Evolutionary conservation across 371 early-diverging fungal species (phyloP).

Genomic region (Mortierella sp.): DNA sequence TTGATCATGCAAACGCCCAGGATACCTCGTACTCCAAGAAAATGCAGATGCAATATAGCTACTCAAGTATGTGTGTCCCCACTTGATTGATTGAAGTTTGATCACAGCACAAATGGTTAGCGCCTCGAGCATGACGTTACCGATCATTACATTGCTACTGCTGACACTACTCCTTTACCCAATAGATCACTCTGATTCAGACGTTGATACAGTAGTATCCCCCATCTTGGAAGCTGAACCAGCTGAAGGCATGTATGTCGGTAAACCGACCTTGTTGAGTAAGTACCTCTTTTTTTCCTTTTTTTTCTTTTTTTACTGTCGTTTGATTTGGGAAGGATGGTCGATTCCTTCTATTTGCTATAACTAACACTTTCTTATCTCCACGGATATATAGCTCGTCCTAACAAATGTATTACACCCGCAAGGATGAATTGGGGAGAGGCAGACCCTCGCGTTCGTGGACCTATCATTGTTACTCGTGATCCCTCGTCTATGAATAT

Average conservation of each 20-base stretch:
- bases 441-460: too few species aligned
- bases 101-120: background rate
- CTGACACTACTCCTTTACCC: background rate
- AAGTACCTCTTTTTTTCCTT: conserved; percentile 5
- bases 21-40: background rate
- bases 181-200: conserved; percentile 41
- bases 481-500: too few species aligned
- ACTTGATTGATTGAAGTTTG: background rate
- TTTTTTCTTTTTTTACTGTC: conserved; percentile 3
- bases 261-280: conserved; percentile 24
- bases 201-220: conserved; percentile 27
- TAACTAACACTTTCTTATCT: too few species aligned
- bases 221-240: conserved; percentile 11
- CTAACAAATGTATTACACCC: too few species aligned
- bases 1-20: background rate
- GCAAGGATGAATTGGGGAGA: too few species aligned
- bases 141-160: background rate
- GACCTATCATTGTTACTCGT: too few species aligned
- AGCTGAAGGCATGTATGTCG: conserved; percentile 6
- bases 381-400: too few species aligned
- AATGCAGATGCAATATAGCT: background rate
- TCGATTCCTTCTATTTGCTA: too few species aligned
- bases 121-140: background rate
- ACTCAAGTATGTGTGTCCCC: conserved; percentile 6
- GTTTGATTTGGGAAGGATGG: too few species aligned